Evolutionary conservation across 306 rosid species (phyloP), one percentile per base, ranked within the genome.

Genomic region (Crataegus laevigata): DNA sequence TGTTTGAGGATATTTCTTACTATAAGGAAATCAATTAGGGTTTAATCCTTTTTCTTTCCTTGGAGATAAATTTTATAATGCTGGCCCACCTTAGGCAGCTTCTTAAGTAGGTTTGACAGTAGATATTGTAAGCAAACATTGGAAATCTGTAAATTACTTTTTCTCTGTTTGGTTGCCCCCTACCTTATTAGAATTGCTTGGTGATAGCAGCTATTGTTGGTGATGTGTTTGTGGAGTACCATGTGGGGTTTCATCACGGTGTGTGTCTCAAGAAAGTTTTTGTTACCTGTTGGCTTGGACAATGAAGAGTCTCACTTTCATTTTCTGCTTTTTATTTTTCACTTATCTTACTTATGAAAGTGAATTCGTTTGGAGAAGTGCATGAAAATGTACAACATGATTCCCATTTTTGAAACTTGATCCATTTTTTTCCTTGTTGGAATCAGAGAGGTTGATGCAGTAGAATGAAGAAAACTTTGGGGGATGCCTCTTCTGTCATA

Each of bases 401-500:
- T 36, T 3, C 45, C 45, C 24, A 8, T 34, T 4, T 66, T 66
- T 36, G 38, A 66, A 34, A 60, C 34, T 54, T 71, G 65, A 18
- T 42, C n/a, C 11, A 28, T 57, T 57, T 15, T 32, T 55, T 34
- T 72, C 22, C 52, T 32, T 72, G 66, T 72, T 55, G 25, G 52
- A 66, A 54, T 43, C 79, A 60, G 75, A 80, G 60, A 66, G 68
- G 66, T 70, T 71, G 76, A 71, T 55, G 68, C 74, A 13, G 57
- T 76, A 45, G 29, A 34, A 29, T 32, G 66, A 71, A 59, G 84
- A 61, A 34, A 30, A 70, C 62, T 59, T 66, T 29, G 62, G 71
- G 40, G 50, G 61, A 69, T 62, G 72, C 70, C 18, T 28, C 59
- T 22, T 59, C 40, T 68, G 30, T 61, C 36, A 8, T 28, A 62